Evolutionary conservation across 2,329 filamentous ascomycete species (phyloP).

Genomic region (Fusarium beomiforme): DNA sequence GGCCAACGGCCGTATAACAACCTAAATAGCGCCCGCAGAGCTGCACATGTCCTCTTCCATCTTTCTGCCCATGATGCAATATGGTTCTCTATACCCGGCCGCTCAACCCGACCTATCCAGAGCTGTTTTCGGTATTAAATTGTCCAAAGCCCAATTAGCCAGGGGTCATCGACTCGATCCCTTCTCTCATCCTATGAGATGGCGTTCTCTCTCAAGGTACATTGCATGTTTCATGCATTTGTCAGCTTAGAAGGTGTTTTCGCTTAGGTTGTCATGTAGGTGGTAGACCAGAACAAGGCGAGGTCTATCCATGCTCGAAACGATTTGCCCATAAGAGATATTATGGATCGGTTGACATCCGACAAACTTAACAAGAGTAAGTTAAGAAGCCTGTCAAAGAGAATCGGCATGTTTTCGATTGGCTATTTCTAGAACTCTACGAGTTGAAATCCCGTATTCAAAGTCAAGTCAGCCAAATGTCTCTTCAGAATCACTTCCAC

Average conservation of each 20-base stretch:
- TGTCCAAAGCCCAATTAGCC: background rate
- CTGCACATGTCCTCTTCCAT: slow-evolving; percentile 27
- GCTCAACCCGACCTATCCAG: background rate
- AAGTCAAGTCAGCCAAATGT: background rate
- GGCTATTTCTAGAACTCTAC: background rate
- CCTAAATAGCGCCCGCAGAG: slow-evolving; percentile 21
- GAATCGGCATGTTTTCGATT: background rate
- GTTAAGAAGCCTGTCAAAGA: background rate
- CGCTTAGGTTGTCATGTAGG: background rate
- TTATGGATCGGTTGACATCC: background rate
- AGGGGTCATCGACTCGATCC: background rate
- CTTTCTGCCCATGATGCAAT: background rate
- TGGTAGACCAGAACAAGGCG: background rate
- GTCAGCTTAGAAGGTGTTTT: background rate
- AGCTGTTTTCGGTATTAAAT: background rate
- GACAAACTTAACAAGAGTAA: background rate
- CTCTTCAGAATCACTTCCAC: background rate
- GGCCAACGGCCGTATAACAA: slow-evolving; percentile 10
- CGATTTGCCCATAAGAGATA: background rate
- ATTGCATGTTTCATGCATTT: slow-evolving; percentile 2
- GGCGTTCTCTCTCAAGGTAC: background rate
- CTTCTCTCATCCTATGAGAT: background rate
- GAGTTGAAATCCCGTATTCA: background rate
- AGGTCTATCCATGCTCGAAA: background rate
- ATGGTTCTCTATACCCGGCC: background rate